phyloP scores from a whole-genome alignment of 768 basidiomycete genomes.

The Leucogyrophana mollusca region DNA sequence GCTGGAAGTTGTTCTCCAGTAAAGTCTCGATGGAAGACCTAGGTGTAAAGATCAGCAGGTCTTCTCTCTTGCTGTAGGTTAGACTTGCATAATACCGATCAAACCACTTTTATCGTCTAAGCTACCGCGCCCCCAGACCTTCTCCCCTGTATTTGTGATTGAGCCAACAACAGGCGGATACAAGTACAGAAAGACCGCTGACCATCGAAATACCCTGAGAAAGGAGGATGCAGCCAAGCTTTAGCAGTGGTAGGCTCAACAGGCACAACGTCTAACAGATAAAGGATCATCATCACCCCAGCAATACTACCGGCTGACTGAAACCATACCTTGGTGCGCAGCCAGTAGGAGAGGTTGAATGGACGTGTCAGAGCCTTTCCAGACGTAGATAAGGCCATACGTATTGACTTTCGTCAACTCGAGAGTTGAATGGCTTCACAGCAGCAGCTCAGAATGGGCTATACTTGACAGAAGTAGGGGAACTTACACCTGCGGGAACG shows the following conservation, averaged over 20 bases:
- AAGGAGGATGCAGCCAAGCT: slow-evolving; percentile 62
- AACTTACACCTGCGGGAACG: slow-evolving; percentile 64
- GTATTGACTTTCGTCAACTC: slow-evolving; percentile 68
- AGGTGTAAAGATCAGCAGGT: not conserved
- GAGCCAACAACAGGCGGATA: not conserved
- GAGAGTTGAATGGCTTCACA: slow-evolving; percentile 45
- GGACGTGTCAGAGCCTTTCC: slow-evolving; percentile 59
- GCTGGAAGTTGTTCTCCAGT: slow-evolving; percentile 59
- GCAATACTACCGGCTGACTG: not conserved
- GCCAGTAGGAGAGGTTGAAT: slow-evolving; percentile 67
- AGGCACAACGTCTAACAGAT: slow-evolving; percentile 66
- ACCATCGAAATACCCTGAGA: slow-evolving; percentile 63
- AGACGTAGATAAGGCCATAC: slow-evolving; percentile 71
- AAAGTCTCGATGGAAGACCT: slow-evolving; percentile 64
- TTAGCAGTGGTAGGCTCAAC: slow-evolving; percentile 54
- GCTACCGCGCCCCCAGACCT: slow-evolving; percentile 51
- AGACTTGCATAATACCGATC: slow-evolving; percentile 57
- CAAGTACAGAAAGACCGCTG: not conserved
- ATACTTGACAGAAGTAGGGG: not conserved
- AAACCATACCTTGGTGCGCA: slow-evolving; percentile 59
- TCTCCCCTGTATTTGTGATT: slow-evolving; percentile 21
- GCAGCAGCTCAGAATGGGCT: not conserved
- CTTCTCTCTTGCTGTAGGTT: too few species aligned
- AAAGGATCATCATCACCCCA: not conserved
- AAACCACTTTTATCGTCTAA: slow-evolving; percentile 67